A percentile compares a stretch with the other conserved stretches of the same genome.
Conservation (phyloP, 495 filamentous ascomycete species). For the Neurospora africana region DNA sequence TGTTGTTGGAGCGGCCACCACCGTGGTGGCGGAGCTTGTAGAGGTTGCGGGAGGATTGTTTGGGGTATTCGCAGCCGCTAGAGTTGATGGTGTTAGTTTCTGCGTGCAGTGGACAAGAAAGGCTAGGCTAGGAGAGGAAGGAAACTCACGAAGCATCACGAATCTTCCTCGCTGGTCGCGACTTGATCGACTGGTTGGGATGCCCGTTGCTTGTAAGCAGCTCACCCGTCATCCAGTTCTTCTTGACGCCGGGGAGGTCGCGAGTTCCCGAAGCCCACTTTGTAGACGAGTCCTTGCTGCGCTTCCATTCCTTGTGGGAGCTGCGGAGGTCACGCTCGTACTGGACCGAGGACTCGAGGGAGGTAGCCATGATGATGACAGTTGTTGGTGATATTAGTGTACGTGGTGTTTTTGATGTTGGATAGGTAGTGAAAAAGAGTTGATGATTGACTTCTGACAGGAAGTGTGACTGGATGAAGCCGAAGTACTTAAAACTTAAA, state of each 20-base stretch:
- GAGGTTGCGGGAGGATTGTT: neutral
- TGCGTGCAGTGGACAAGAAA: too few relatives aligned
- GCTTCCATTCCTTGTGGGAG: constrained; percentile 31
- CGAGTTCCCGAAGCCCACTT: constrained; percentile 34
- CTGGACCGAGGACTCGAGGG: constrained; percentile 8
- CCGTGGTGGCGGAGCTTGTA: neutral
- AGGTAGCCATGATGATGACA: constrained; percentile 10
- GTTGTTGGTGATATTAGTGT: neutral
- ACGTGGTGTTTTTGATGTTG: neutral
- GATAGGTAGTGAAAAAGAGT: too few relatives aligned
- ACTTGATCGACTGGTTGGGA: constrained; percentile 18
- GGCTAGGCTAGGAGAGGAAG: neutral
- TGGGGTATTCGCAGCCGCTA: neutral
- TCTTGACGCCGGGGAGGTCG: constrained; percentile 14
- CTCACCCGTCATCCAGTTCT: constrained; percentile 4
- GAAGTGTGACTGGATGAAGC: neutral
- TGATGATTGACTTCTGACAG: too few relatives aligned
- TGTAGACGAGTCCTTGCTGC: constrained; percentile 28
- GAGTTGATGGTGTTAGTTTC: neutral
- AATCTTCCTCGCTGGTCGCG: constrained; percentile 15
- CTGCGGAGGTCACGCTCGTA: constrained; percentile 35
- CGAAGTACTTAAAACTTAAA: neutral
- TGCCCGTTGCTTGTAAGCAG: constrained; percentile 8
- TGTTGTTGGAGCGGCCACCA: constrained; percentile 8
- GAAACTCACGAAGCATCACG: constrained; percentile 6